Evolutionary conservation across 129 eudicot genomes (phyloP).

Genomic region (Centrapalus pauciflorus): DNA sequence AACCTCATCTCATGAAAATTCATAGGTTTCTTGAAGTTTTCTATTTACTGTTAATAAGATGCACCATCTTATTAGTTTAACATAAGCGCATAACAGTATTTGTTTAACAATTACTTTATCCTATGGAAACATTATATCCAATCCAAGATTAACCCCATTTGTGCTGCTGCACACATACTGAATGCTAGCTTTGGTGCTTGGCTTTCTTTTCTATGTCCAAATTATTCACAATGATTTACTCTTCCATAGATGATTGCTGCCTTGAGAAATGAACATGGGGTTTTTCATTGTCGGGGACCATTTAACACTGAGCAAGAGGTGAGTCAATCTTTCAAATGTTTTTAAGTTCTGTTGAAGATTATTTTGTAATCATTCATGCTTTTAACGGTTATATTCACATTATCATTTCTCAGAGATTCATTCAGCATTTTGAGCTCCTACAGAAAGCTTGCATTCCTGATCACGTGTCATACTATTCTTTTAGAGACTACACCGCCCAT

Average conservation of each 20-base stretch:
- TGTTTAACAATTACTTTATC: background rate
- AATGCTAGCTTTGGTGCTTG: background rate
- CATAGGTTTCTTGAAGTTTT: no score
- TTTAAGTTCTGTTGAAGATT: background rate
- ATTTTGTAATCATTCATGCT: background rate
- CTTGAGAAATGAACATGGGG: constrained; percentile 68
- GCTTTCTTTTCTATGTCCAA: background rate
- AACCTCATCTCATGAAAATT: background rate
- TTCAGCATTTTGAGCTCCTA: constrained; percentile 87
- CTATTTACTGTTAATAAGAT: no score
- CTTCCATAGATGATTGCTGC: constrained; percentile 88
- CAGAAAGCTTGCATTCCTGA: constrained; percentile 91
- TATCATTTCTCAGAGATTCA: constrained; percentile 55
- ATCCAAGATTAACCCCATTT: no score
- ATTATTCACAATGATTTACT: background rate
- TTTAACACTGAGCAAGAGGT: constrained; percentile 98
- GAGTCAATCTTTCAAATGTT: constrained; percentile 10
- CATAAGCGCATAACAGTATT: no score
- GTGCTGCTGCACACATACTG: background rate
- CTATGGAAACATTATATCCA: background rate
- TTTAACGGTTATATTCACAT: background rate
- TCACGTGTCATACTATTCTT: constrained; percentile 63
- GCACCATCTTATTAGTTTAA: no score
- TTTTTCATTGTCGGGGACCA: constrained; percentile 57
- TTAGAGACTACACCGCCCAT: constrained; percentile 59